Evolutionary conservation across 805 yeast species (phyloP).

Genomic region (Debaryomyces castellii): DNA sequence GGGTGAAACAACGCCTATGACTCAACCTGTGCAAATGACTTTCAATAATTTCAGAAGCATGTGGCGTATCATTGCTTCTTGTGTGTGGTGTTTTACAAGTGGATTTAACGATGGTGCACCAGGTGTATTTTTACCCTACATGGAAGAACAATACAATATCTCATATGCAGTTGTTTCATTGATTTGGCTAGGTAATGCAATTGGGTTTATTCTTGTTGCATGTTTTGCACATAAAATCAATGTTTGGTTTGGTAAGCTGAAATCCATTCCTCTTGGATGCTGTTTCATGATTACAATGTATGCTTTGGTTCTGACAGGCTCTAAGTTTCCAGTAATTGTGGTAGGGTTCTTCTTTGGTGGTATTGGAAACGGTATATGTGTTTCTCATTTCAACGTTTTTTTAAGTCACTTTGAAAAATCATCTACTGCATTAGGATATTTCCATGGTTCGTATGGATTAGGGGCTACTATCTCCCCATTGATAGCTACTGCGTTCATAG

Average conservation of each 20-base stretch:
- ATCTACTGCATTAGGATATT: conserved; percentile 15
- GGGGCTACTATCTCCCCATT: conserved; percentile 27
- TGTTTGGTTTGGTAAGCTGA: conserved; percentile 38
- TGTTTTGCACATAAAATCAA: conserved; percentile 46
- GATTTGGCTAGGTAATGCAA: conserved; percentile 57
- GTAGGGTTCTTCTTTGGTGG: conserved; percentile 24
- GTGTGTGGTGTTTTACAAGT: conserved; percentile 38
- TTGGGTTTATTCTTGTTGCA: conserved; percentile 55
- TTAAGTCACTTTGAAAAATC: conserved; percentile 16
- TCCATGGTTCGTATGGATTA: conserved; percentile 22
- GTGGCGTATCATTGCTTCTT: conserved; percentile 41
- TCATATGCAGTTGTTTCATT: conserved; percentile 54
- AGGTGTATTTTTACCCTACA: conserved; percentile 58
- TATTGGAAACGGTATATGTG: conserved; percentile 17
- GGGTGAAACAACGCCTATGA: neutral
- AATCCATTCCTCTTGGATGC: conserved; percentile 25
- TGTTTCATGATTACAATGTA: conserved; percentile 13
- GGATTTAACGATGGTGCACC: conserved; percentile 59
- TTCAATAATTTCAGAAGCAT: conserved; percentile 38
- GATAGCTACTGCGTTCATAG: conserved; percentile 20
- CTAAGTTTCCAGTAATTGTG: conserved; percentile 19
- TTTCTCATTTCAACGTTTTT: conserved; percentile 21
- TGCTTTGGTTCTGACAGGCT: conserved; percentile 18
- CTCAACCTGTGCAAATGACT: neutral
- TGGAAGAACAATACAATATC: conserved; percentile 48